Conservation (phyloP, 495 filamentous ascomycete genomes). For the Cenococcum geophilum region DNA sequence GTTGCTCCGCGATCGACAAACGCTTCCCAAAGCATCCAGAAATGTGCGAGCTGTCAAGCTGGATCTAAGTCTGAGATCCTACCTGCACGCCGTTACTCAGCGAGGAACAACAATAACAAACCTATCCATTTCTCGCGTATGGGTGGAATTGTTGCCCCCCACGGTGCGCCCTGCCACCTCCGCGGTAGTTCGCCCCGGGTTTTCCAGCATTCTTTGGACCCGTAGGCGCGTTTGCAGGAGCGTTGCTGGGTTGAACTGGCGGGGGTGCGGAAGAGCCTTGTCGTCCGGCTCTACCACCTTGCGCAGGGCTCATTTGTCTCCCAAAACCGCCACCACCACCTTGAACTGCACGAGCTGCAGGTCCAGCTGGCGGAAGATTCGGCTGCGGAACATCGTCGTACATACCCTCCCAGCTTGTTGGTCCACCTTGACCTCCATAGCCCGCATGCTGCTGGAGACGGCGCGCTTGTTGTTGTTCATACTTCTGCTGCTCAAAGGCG, state of each 20-base stretch:
- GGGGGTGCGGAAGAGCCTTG: slow-evolving; percentile 40
- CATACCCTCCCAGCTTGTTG: slow-evolving; percentile 96
- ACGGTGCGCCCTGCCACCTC: slow-evolving; percentile 68
- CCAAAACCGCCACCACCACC: slow-evolving; percentile 12
- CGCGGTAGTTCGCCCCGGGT: slow-evolving; percentile 90
- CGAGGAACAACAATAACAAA: neutral
- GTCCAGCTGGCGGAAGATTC: slow-evolving; percentile 51
- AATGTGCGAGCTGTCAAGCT: too few species aligned
- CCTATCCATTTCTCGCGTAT: slow-evolving; percentile 48
- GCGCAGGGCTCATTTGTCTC: slow-evolving; percentile 33
- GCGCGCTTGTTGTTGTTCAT: slow-evolving; percentile 63
- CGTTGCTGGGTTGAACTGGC: slow-evolving; percentile 50
- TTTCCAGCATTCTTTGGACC: slow-evolving; percentile 93
- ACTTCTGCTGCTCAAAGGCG: slow-evolving; percentile 83
- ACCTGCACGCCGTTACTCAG: neutral
- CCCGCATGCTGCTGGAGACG: slow-evolving; percentile 32
- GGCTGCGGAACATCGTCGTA: slow-evolving; percentile 97
- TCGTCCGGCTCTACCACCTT: slow-evolving; percentile 35
- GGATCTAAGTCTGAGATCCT: too few species aligned
- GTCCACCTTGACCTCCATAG: slow-evolving; percentile 44
- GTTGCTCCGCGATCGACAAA: too few species aligned
- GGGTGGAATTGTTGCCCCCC: slow-evolving; percentile 72
- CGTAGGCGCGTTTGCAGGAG: slow-evolving; percentile 90
- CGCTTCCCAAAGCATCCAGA: too few species aligned
- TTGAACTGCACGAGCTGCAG: slow-evolving; percentile 37